A percentile compares a stretch with the other conserved stretches of the same genome.
These are phyloP conservation scores for Barnettozyma populi DNA, from an alignment of 805 yeast species.

Conservation along the genomic window DNA sequence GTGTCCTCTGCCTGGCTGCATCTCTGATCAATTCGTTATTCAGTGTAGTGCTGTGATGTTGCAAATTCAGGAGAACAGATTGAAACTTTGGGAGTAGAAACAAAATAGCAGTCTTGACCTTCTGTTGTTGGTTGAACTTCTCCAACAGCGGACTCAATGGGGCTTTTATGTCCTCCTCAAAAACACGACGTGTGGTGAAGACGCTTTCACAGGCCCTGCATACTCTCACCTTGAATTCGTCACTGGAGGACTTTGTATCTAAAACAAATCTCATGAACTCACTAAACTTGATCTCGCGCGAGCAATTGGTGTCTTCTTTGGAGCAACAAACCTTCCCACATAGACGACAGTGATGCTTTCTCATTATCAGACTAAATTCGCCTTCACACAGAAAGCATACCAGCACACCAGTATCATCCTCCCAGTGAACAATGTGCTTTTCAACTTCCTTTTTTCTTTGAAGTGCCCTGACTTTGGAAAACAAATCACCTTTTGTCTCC, in stretches of 20 bases:
- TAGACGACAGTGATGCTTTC: slow-evolving; percentile 89
- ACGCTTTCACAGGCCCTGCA: slow-evolving; percentile 66
- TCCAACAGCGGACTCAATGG: slow-evolving; percentile 34
- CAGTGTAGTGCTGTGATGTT: slow-evolving; percentile 19
- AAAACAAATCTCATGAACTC: slow-evolving; percentile 14
- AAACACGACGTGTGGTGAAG: slow-evolving; percentile 52
- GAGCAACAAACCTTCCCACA: slow-evolving; percentile 86
- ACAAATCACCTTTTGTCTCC: slow-evolving; percentile 17
- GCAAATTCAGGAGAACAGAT: slow-evolving; percentile 29
- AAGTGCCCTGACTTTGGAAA: slow-evolving; percentile 22
- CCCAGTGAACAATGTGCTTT: slow-evolving; percentile 59
- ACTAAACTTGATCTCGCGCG: slow-evolving; percentile 58
- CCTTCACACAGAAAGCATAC: slow-evolving; percentile 62
- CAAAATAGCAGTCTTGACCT: slow-evolving; percentile 33
- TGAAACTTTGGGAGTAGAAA: slow-evolving; percentile 40
- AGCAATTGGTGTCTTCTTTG: slow-evolving; percentile 55
- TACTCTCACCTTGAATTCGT: slow-evolving; percentile 41
- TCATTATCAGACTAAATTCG: slow-evolving; percentile 46
- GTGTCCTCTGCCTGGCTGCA: slow-evolving; percentile 37
- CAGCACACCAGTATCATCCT: slow-evolving; percentile 39
- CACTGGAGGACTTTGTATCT: slow-evolving; percentile 19
- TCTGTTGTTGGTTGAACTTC: slow-evolving; percentile 37
- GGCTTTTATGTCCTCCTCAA: slow-evolving; percentile 32
- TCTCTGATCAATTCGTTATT: slow-evolving; percentile 27
- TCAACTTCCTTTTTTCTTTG: slow-evolving; percentile 37